phyloP scores from a whole-genome alignment of 306 rosid species.

The Senna tora region DNA sequence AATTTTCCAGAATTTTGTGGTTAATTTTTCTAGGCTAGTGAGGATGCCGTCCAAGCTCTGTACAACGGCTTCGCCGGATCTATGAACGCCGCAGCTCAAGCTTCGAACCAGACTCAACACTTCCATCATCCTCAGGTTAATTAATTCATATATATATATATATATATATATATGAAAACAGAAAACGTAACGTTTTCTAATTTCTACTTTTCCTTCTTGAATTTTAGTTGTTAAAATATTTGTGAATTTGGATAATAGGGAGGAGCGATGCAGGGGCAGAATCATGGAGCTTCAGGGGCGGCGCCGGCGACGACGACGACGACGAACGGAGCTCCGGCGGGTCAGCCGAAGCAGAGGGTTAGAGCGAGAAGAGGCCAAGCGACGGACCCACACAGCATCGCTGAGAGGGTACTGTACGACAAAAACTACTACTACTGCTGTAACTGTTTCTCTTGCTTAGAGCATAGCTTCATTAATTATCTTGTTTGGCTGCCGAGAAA shows the following conservation, averaged over 20 bases:
- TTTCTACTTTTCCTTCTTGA: too few species aligned
- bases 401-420: conserved; percentile 68
- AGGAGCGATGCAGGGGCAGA: conserved; percentile 11
- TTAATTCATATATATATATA: too few species aligned
- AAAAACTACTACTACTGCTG: neutral
- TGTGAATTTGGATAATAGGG: neutral
- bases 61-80: conserved; percentile 67
- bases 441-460: conserved; percentile 15
- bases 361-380: conserved; percentile 98
- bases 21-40: conserved; percentile 44
- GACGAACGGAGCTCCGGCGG: conserved; percentile 7
- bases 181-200: neutral
- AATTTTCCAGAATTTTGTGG: conserved; percentile 4
- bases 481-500: conserved; percentile 43
- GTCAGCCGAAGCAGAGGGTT: conserved; percentile 84
- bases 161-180: too few species aligned
- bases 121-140: conserved; percentile 68
- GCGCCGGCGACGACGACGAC: neutral
- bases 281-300: neutral
- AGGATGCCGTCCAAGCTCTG: conserved; percentile 57
- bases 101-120: conserved; percentile 56
- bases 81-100: conserved; percentile 42
- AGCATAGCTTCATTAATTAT: neutral
- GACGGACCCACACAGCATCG: conserved; percentile 98
- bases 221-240: neutral